These are phyloP conservation scores for Scutellaria minor DNA, from an alignment of 257 asterid species.

Conservation along the genomic window DNA sequence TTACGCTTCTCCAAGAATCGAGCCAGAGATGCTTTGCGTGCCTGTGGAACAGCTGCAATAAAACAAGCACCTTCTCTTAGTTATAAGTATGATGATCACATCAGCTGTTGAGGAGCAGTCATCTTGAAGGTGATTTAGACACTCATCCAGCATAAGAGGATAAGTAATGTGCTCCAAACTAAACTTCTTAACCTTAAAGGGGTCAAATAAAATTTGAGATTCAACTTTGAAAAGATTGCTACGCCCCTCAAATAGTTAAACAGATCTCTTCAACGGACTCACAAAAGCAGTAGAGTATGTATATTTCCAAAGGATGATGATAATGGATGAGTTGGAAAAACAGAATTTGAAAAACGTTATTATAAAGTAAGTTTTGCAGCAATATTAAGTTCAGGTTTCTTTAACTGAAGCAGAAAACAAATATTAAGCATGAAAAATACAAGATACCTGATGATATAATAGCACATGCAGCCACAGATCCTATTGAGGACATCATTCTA, in stretches of 20 bases:
- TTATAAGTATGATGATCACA: constrained; percentile 6
- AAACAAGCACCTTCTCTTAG: background rate
- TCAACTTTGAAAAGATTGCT: too few species aligned
- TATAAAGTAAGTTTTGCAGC: too few species aligned
- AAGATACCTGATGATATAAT: constrained; percentile 56
- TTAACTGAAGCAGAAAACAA: background rate
- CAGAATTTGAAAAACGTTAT: too few species aligned
- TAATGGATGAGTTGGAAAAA: background rate
- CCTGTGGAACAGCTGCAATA: constrained; percentile 64
- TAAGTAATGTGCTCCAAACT: background rate
- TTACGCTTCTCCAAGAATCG: constrained; percentile 69
- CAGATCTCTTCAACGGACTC: too few species aligned
- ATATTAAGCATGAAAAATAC: background rate
- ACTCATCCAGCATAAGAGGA: background rate
- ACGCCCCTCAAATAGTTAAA: too few species aligned
- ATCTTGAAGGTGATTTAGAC: background rate
- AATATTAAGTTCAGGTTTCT: too few species aligned
- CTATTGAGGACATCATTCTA: constrained; percentile 44
- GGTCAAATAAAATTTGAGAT: too few species aligned
- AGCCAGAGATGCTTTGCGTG: constrained; percentile 80
- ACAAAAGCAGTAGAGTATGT: too few species aligned
- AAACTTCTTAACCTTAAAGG: constrained; percentile 9
- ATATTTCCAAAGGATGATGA: too few species aligned
- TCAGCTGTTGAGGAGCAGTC: background rate
- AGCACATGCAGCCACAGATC: constrained; percentile 51